Percentiles rank a stretch among this genome's conserved stretches.
Evolutionary conservation across 768 basidiomycete genomes (phyloP).

Genomic region (Podaxis sp.): DNA sequence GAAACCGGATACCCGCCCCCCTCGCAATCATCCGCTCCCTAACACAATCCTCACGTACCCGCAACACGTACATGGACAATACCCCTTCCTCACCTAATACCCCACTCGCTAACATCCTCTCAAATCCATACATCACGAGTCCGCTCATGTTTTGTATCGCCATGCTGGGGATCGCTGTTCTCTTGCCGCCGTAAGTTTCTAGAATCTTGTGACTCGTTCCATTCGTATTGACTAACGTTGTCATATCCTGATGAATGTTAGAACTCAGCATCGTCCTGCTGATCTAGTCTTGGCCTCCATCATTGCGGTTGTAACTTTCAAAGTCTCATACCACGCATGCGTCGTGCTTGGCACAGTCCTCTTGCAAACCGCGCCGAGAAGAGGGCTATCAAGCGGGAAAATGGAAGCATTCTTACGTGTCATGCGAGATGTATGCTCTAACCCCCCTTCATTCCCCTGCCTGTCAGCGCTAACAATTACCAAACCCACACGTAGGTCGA

Average conservation of each 20-base stretch:
- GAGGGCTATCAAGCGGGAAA: constrained; percentile 53
- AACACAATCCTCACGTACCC: constrained; percentile 28
- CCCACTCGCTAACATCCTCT: constrained; percentile 37
- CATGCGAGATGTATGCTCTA: constrained; percentile 67
- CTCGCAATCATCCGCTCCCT: constrained; percentile 42
- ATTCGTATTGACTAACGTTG: neutral
- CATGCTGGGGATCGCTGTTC: constrained; percentile 48
- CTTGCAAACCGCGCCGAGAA: constrained; percentile 80
- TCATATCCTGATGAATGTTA: constrained; percentile 12
- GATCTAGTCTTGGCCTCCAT: constrained; percentile 83
- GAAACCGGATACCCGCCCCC: constrained; percentile 57
- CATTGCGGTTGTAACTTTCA: constrained; percentile 74
- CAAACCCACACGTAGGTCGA: constrained; percentile 52
- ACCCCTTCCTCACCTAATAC: constrained; percentile 30
- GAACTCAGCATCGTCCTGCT: constrained; percentile 57
- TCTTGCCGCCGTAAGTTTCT: constrained; percentile 53
- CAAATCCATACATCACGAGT: constrained; percentile 72
- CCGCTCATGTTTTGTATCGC: constrained; percentile 55
- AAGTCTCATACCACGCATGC: constrained; percentile 81
- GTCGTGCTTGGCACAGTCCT: constrained; percentile 81
- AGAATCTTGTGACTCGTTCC: neutral
- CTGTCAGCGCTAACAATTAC: neutral
- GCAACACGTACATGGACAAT: constrained; percentile 18
- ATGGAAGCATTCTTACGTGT: constrained; percentile 81
- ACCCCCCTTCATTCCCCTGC: neutral